These are phyloP conservation scores for Gillenia trifoliata DNA, from an alignment of 306 rosid genomes.

Conservation along the genomic window DNA sequence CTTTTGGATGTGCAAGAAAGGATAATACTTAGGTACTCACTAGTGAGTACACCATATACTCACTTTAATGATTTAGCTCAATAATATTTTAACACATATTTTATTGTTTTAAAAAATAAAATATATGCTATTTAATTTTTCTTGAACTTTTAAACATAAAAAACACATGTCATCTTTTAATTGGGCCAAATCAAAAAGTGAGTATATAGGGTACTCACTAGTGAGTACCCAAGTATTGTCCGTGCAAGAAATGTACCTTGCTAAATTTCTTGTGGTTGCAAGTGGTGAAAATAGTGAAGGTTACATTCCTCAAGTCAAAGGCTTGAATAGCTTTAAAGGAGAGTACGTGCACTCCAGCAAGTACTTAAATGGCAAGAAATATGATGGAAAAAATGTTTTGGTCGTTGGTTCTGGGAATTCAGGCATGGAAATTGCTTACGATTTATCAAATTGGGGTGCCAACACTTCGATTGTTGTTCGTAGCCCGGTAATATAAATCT, in stretches of 20 bases:
- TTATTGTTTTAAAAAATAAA: no score
- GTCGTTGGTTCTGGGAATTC: slow-evolving; percentile 73
- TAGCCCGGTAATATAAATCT: slow-evolving; percentile 28
- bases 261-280: slow-evolving; percentile 47
- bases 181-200: no score
- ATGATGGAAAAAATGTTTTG: slow-evolving; percentile 45
- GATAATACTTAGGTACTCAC: no score
- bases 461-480: slow-evolving; percentile 50
- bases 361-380: slow-evolving; percentile 42
- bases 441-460: slow-evolving; percentile 53
- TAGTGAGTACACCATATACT: no score
- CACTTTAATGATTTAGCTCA: no score
- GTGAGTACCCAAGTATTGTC: no score
- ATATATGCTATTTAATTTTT: no score
- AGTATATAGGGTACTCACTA: no score
- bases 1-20: slow-evolving; percentile 3
- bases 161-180: no score
- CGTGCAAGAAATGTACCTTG: slow-evolving; percentile 25
- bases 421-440: slow-evolving; percentile 72
- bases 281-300: slow-evolving; percentile 54
- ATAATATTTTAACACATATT: no score
- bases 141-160: no score
- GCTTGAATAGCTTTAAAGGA: slow-evolving; percentile 42
- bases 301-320: slow-evolving; percentile 28
- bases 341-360: slow-evolving; percentile 40